These are phyloP conservation scores for Penicillium aurantiogriseum DNA, from an alignment of 2,329 filamentous ascomycete genomes.

Conservation along the genomic window DNA sequence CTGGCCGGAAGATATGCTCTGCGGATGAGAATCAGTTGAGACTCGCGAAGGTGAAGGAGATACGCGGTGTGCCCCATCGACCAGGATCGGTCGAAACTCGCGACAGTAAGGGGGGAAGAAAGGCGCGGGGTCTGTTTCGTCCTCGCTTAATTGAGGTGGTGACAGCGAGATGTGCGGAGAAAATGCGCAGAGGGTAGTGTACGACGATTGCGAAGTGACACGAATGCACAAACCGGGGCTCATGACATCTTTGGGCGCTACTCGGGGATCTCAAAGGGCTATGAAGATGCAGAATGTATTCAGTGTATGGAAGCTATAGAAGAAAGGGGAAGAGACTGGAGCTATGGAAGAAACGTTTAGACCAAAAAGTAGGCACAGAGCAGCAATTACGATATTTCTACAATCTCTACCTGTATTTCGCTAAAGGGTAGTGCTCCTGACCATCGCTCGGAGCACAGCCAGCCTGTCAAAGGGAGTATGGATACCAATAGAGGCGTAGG, in stretches of 20 bases:
- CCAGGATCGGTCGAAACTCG: neutral
- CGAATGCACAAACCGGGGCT: neutral
- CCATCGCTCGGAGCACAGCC: neutral
- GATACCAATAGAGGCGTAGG: neutral
- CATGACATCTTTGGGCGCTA: neutral
- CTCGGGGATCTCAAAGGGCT: neutral
- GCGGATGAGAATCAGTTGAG: too few species aligned
- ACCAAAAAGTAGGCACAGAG: neutral
- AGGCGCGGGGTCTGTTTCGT: neutral
- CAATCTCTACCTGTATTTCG: neutral
- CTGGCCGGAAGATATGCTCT: neutral
- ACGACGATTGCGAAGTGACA: neutral
- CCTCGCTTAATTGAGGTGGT: neutral
- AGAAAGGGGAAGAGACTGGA: neutral
- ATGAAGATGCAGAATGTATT: neutral
- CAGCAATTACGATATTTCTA: neutral
- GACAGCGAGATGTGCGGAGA: neutral
- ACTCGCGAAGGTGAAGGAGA: too few species aligned
- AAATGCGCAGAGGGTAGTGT: neutral
- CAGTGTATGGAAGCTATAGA: neutral
- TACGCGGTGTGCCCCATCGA: too few species aligned
- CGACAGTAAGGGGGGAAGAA: neutral
- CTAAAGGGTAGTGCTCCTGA: neutral
- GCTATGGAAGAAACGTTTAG: neutral
- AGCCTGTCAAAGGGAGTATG: too few species aligned